These are phyloP conservation scores for Salix exigua DNA, from an alignment of 345 rosid genomes.

Conservation along the genomic window DNA sequence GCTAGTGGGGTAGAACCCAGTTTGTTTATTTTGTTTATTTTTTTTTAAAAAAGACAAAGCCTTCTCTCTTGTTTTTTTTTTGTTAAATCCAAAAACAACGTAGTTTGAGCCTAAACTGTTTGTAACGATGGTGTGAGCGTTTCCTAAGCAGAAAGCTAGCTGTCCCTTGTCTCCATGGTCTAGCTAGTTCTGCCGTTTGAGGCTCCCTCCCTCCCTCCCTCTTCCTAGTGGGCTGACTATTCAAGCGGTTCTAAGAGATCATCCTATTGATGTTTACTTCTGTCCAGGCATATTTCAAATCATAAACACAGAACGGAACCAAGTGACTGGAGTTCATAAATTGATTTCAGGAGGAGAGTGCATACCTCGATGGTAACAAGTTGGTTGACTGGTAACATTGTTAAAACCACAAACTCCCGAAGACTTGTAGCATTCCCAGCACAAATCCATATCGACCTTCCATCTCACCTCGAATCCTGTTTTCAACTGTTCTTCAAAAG, in stretches of 20 bases:
- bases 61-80: too few species aligned
- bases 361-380: constrained; percentile 1
- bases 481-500: not conserved
- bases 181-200: not conserved
- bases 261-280: not conserved
- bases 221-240: not conserved
- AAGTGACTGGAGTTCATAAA: not conserved
- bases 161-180: not conserved
- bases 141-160: too few species aligned
- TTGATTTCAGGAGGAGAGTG: not conserved
- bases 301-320: not conserved
- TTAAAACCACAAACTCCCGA: constrained; percentile 21
- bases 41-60: too few species aligned
- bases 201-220: too few species aligned
- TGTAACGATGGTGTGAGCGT: too few species aligned
- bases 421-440: not conserved
- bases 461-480: constrained; percentile 17
- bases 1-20: too few species aligned
- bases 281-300: not conserved
- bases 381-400: not conserved
- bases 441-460: not conserved
- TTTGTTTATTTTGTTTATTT: too few species aligned
- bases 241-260: not conserved
- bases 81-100: too few species aligned
- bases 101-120: too few species aligned